Base-by-base conservation (phyloP, 305 asterid genomes). In the Lippia alba region DNA sequence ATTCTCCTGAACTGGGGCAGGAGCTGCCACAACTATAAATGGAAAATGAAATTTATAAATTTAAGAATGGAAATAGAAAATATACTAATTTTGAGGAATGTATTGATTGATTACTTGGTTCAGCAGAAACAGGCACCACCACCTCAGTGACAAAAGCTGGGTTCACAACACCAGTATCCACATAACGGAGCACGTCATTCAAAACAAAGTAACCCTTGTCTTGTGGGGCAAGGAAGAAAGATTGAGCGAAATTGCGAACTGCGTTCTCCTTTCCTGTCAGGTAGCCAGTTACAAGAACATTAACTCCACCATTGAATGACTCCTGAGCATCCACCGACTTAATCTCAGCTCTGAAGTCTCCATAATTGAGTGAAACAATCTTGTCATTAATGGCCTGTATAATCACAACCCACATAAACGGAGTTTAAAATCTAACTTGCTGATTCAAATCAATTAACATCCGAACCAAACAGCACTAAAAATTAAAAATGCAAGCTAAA, bases 201-300 rank as follows among this genome's bases (percentile, higher is more conserved):
- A 90, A 78, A 59, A 90, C 96, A 86, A 81, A 87, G 82, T 87
- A 90, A 20, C 96, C 96, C 45, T 55, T 85, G 69, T 80, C 88
- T 68, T 90, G 96, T 0, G 96, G 94, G 16, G 96, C 96, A 36
- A 90, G 94, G 80, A 90, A 90, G 79, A 90, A 90, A 56, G 91
- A 56, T 40, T 90, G 96, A 11, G 92, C 78, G 50, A 90, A 90
- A 64, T 77, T 84, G 79, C 89, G 83, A 57, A 75, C 78, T 8
- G 82, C 19, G 64, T 81, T 84, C 19, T 86, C 89, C 83, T 67
- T 76, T 71, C 86, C 89, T 1, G 84, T 86, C 40, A 90, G 70
- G 76, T 81, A 71, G 56, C 96, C 95, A 66, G 85, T 86, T 45
- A 90, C 96, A 63, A 90, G 88, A 71, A 90, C 89, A 48, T 86